Percentiles rank a stretch among this genome's conserved stretches.
Evolutionary conservation across 2,329 filamentous ascomycete genomes (phyloP).

Genomic region (Cladosporium sp.): DNA sequence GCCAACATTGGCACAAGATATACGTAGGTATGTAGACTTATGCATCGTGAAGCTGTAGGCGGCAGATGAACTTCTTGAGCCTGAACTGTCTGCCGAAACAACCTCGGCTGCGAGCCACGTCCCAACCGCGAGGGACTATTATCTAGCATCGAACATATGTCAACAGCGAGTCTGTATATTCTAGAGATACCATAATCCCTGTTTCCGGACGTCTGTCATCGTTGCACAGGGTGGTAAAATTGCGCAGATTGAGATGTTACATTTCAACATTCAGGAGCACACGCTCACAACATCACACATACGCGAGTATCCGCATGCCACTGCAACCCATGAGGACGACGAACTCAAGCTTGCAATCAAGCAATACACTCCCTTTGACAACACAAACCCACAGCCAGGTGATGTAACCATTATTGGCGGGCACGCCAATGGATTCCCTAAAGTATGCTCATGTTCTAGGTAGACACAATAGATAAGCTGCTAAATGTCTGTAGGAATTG

Average conservation of each 20-base stretch:
- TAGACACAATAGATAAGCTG: background rate
- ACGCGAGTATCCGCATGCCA: slow-evolving; percentile 73
- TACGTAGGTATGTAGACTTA: too few relatives aligned
- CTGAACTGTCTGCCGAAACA: too few relatives aligned
- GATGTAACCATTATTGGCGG: slow-evolving; percentile 82
- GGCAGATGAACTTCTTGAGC: too few relatives aligned
- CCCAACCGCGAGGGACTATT: background rate
- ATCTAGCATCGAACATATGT: background rate
- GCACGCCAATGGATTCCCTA: slow-evolving; percentile 90
- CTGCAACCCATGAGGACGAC: slow-evolving; percentile 68
- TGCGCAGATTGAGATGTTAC: background rate
- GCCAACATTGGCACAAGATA: too few relatives aligned
- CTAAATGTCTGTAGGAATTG: slow-evolving; percentile 58
- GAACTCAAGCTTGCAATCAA: slow-evolving; percentile 72
- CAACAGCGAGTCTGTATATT: too few relatives aligned
- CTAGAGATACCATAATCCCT: too few relatives aligned
- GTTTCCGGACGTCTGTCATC: too few relatives aligned
- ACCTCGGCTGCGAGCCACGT: too few relatives aligned
- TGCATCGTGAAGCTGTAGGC: too few relatives aligned
- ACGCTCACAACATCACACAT: slow-evolving; percentile 70
- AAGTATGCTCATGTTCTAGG: slow-evolving; percentile 48
- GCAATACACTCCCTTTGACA: slow-evolving; percentile 77
- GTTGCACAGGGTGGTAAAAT: too few relatives aligned
- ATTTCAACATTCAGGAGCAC: slow-evolving; percentile 69
- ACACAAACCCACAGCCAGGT: slow-evolving; percentile 62